A percentile compares a stretch with the other conserved stretches of the same genome.
phyloP scores from a whole-genome alignment of 108 stramenopile species.

The Pseudonitzschia pungens region DNA sequence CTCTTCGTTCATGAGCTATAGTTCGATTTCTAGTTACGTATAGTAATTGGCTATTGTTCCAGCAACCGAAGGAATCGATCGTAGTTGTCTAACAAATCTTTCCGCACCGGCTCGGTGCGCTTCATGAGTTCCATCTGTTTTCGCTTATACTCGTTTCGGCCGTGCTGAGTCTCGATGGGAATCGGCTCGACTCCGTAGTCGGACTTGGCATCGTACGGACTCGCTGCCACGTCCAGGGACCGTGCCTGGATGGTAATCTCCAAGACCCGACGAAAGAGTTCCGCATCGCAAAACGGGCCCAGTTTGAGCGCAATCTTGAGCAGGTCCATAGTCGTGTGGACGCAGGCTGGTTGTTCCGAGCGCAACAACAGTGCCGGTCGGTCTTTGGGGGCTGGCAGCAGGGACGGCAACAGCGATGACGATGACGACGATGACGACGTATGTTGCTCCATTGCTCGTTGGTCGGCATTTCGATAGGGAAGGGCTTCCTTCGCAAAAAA shows the following conservation, averaged over 20 bases:
- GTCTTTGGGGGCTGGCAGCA: conserved; percentile 41
- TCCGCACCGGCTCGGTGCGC: conserved; percentile 47
- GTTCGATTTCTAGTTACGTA: too few relatives aligned
- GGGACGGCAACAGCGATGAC: background rate
- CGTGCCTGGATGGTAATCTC: conserved; percentile 76
- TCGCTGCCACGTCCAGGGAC: conserved; percentile 85
- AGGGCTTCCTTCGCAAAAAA: conserved; percentile 85
- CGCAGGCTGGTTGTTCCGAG: conserved; percentile 60
- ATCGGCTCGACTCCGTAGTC: conserved; percentile 59
- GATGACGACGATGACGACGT: too few relatives aligned
- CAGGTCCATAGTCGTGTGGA: conserved; percentile 95
- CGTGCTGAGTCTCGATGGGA: conserved; percentile 80
- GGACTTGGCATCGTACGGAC: conserved; percentile 81
- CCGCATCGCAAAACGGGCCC: conserved; percentile 66
- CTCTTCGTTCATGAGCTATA: too few relatives aligned
- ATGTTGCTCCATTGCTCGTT: too few relatives aligned
- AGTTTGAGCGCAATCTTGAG: conserved; percentile 86
- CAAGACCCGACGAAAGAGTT: conserved; percentile 54
- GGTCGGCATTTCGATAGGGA: too few relatives aligned
- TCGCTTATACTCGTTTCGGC: conserved; percentile 69
- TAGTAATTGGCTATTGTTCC: conserved; percentile 17
- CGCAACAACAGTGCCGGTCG: conserved; percentile 49
- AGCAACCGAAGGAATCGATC: conserved; percentile 40
- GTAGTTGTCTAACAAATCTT: conserved; percentile 54
- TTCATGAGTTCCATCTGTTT: conserved; percentile 60